Evolutionary conservation across 139 green algal species (phyloP).

Genomic region (Coelastrella sp.): DNA sequence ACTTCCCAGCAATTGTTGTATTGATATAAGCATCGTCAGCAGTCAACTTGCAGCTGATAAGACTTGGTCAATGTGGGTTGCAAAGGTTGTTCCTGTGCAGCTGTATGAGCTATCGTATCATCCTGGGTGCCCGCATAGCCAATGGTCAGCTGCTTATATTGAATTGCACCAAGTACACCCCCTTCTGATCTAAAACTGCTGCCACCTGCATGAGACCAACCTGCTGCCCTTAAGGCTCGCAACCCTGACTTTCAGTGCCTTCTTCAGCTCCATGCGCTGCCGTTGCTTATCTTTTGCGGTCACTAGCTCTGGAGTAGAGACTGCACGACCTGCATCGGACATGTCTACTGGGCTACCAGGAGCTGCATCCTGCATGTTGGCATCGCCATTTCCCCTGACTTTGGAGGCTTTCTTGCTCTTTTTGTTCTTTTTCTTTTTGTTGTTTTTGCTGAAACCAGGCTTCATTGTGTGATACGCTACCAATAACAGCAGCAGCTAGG

Average conservation of each 20-base stretch:
- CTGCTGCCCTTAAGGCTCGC: conserved; percentile 18
- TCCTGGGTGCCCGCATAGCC: too few relatives aligned
- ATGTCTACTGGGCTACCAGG: not conserved
- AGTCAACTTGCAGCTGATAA: too few relatives aligned
- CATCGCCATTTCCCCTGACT: conserved; percentile 5
- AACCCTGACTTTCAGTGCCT: conserved; percentile 22
- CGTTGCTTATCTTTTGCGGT: conserved; percentile 27
- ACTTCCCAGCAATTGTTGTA: not conserved
- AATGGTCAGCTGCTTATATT: not conserved
- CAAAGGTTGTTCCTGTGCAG: too few relatives aligned
- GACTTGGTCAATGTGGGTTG: too few relatives aligned
- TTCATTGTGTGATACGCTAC: conserved; percentile 9
- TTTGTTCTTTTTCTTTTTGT: conserved; percentile 29
- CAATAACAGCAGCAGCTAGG: not conserved
- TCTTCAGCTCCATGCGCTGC: conserved; percentile 38
- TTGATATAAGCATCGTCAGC: not conserved
- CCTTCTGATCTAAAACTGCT: too few relatives aligned
- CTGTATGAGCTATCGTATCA: too few relatives aligned
- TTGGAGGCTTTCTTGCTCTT: conserved; percentile 16
- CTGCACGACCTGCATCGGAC: not conserved
- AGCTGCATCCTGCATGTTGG: conserved; percentile 21
- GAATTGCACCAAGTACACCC: too few relatives aligned
- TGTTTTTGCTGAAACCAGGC: conserved; percentile 26
- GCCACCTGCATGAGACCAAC: not conserved
- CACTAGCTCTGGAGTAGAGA: not conserved